phyloP scores from a whole-genome alignment of 148 eudicot species.

The Talinum fruticosum region DNA sequence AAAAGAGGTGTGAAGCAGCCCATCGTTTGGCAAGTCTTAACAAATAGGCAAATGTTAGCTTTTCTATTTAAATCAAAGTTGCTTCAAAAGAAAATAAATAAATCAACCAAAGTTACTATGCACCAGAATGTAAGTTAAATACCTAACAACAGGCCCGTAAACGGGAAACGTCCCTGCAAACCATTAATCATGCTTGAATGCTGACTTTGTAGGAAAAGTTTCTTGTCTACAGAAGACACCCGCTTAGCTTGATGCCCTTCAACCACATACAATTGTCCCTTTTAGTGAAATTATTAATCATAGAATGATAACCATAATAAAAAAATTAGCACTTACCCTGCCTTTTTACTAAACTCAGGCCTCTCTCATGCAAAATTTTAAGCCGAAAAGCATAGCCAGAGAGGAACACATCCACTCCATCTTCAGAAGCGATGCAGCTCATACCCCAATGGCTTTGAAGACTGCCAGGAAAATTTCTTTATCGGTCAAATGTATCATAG shows the following conservation, averaged over 20 bases:
- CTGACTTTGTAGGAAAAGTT: constrained; percentile 59
- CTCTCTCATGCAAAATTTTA: constrained; percentile 87
- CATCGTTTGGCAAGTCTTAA: constrained; percentile 93
- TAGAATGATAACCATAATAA: constrained; percentile 8
- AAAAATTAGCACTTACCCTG: constrained; percentile 42
- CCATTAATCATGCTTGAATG: constrained; percentile 97
- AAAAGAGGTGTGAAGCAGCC: constrained; percentile 90
- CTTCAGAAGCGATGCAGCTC: constrained; percentile 68
- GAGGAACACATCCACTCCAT: constrained; percentile 66
- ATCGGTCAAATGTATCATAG: neutral
- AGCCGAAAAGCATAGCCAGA: constrained; percentile 95
- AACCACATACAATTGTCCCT: constrained; percentile 22
- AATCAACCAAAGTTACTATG: neutral
- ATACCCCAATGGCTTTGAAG: constrained; percentile 58
- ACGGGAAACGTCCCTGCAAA: constrained; percentile 75
- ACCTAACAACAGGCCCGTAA: constrained; percentile 86
- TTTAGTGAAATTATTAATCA: constrained; percentile 6
- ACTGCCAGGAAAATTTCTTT: constrained; percentile 35
- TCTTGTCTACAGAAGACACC: constrained; percentile 62
- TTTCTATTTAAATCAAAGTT: neutral
- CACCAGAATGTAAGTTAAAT: constrained; percentile 14
- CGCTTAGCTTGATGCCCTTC: constrained; percentile 54
- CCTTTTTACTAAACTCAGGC: constrained; percentile 55
- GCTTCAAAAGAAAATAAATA: too few relatives aligned
- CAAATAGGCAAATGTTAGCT: constrained; percentile 28